Conservation (phyloP, 2,329 filamentous ascomycete species). For the Xenosphaeropsis pyriputrescens region DNA sequence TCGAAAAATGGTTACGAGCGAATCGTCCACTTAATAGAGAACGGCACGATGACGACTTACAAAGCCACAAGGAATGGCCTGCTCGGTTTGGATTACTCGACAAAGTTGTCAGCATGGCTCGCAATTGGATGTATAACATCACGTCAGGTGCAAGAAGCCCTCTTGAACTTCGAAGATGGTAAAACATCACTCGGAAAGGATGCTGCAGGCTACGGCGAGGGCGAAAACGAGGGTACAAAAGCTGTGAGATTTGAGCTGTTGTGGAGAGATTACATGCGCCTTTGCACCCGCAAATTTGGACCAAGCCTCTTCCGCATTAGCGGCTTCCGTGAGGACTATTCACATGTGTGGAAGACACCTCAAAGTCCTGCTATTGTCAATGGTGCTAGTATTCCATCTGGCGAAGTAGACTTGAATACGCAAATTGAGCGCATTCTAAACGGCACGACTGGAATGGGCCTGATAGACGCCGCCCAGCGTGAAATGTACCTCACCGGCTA, state of each 20-base stretch:
- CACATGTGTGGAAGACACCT: conserved; percentile 31
- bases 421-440: conserved; percentile 41
- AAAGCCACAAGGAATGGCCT: conserved; percentile 60
- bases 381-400: not conserved
- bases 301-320: conserved; percentile 45
- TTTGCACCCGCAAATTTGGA: conserved; percentile 59
- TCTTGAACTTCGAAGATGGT: conserved; percentile 57
- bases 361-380: conserved; percentile 2
- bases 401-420: conserved; percentile 25
- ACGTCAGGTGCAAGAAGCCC: conserved; percentile 54
- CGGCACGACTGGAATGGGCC: conserved; percentile 58
- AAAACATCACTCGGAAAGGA: conserved; percentile 9
- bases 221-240: conserved; percentile 58
- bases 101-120: conserved; percentile 62
- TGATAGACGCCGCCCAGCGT: conserved; percentile 65
- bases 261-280: conserved; percentile 70
- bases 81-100: conserved; percentile 56
- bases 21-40: conserved; percentile 42
- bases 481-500: conserved; percentile 66
- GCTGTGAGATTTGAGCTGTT: conserved; percentile 59
- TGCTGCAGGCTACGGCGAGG: conserved; percentile 40
- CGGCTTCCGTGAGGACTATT: conserved; percentile 39
- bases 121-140: conserved; percentile 60
- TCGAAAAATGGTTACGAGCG: conserved; percentile 44
- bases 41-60: conserved; percentile 47